phyloP scores from a whole-genome alignment of 2,329 filamentous ascomycete genomes.

The Fusarium neocosmosporiellum region DNA sequence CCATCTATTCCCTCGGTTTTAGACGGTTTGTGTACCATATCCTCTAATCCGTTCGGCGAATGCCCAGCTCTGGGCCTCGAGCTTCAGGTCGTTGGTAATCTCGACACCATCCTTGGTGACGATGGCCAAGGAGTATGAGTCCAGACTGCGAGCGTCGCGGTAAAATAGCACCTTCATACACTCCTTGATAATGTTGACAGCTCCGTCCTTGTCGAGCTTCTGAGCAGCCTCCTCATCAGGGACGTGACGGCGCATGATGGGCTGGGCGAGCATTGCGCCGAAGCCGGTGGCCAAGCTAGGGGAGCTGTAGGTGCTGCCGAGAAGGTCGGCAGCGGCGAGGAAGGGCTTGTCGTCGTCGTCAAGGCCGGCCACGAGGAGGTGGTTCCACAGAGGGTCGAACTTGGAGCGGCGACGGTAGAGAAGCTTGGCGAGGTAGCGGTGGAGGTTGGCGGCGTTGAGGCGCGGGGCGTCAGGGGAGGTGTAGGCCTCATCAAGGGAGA shows the following conservation, averaged over 20 bases:
- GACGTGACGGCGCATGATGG: constrained; percentile 85
- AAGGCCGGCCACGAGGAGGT: constrained; percentile 89
- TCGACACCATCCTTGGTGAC: constrained; percentile 91
- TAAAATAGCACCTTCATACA: constrained; percentile 99
- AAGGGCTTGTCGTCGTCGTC: constrained; percentile 85
- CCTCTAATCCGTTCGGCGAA: constrained; percentile 96
- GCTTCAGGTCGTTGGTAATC: constrained; percentile 83
- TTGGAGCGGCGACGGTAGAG: constrained; percentile 95
- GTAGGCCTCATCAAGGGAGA: constrained; percentile 92
- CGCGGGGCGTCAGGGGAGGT: constrained; percentile 55
- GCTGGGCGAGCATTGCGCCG: constrained; percentile 91
- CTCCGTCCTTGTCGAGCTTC: constrained; percentile 79
- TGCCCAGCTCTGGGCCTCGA: constrained; percentile 97
- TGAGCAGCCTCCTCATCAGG: constrained; percentile 84
- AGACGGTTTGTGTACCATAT: constrained; percentile 87
- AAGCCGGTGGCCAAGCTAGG: constrained; percentile 94
- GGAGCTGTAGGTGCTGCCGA: constrained; percentile 90
- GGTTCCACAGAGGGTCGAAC: constrained; percentile 98
- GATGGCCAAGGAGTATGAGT: constrained; percentile 91
- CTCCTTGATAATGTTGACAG: constrained; percentile 84
- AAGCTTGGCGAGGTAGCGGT: constrained; percentile 96
- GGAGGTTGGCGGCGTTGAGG: constrained; percentile 92
- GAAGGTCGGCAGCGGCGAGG: constrained; percentile 89
- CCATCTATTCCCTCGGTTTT: constrained; percentile 30
- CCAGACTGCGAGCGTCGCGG: constrained; percentile 91